phyloP scores from a whole-genome alignment of 2,329 filamentous ascomycete species.

The Penicillium expansum region DNA sequence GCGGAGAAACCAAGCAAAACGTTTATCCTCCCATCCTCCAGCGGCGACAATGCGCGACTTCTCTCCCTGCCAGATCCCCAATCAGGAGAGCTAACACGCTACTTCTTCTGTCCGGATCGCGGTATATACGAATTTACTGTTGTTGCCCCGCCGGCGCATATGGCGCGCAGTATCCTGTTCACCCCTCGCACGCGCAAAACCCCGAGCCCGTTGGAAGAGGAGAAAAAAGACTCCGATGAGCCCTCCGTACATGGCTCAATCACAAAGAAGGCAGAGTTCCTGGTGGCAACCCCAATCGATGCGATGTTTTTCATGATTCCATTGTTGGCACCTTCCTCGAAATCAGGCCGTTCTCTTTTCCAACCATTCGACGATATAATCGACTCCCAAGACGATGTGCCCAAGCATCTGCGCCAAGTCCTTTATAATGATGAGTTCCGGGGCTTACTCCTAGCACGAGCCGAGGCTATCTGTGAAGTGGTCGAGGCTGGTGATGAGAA shows the following conservation, averaged over 20 bases:
- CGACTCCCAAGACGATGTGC: slow-evolving; percentile 44
- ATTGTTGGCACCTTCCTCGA: slow-evolving; percentile 54
- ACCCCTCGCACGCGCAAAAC: slow-evolving; percentile 28
- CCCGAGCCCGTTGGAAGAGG: slow-evolving; percentile 9
- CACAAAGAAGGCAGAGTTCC: slow-evolving; percentile 69
- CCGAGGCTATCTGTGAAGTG: slow-evolving; percentile 72
- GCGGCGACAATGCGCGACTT: slow-evolving; percentile 54
- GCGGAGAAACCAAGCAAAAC: slow-evolving; percentile 44
- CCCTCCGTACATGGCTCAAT: slow-evolving; percentile 49
- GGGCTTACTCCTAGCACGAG: slow-evolving; percentile 59
- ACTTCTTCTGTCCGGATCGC: slow-evolving; percentile 57
- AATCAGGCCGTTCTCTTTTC: slow-evolving; percentile 45
- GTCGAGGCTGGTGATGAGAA: slow-evolving; percentile 79
- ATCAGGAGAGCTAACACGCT: slow-evolving; percentile 49
- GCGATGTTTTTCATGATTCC: slow-evolving; percentile 80
- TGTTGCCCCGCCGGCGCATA: slow-evolving; percentile 51
- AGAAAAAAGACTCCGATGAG: slow-evolving; percentile 8
- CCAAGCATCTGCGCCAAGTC: slow-evolving; percentile 42
- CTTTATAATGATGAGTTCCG: slow-evolving; percentile 41
- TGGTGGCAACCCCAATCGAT: slow-evolving; percentile 80
- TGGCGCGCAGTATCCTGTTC: slow-evolving; percentile 57
- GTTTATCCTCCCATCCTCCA: slow-evolving; percentile 56
- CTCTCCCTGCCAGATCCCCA: slow-evolving; percentile 56
- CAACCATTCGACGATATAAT: slow-evolving; percentile 51
- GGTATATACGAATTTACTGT: slow-evolving; percentile 63